Percentiles rank a stretch among this genome's conserved stretches.
Evolutionary conservation across 1,284 basidiomycete genomes (phyloP).

Genomic region (Puccinia coronata): DNA sequence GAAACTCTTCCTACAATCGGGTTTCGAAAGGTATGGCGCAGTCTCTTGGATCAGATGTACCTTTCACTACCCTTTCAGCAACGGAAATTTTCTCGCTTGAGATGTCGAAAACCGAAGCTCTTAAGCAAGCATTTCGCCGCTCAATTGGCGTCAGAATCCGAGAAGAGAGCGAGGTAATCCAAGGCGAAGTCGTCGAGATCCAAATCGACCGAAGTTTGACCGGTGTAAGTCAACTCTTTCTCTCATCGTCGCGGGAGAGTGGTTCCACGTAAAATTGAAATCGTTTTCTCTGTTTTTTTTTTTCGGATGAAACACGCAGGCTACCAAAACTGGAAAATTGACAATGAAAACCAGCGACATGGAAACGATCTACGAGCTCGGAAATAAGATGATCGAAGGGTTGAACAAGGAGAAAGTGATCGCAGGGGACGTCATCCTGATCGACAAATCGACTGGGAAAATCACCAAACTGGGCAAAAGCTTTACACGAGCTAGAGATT

Average conservation of each 20-base stretch:
- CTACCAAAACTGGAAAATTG: constrained; percentile 95
- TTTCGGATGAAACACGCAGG: too few relatives aligned
- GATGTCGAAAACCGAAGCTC: constrained; percentile 97
- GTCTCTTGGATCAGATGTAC: constrained; percentile 86
- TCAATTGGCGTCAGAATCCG: constrained; percentile 96
- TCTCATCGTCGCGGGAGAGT: constrained; percentile 1
- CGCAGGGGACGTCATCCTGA: constrained; percentile 91
- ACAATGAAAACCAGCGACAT: constrained; percentile 99
- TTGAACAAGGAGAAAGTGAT: constrained; percentile 94
- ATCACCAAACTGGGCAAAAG: constrained; percentile 93
- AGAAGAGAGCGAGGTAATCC: constrained; percentile 95
- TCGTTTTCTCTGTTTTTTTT: neutral
- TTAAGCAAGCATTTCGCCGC: constrained; percentile 91
- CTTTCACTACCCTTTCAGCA: constrained; percentile 94
- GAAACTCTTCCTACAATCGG: too few relatives aligned
- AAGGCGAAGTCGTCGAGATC: constrained; percentile 97
- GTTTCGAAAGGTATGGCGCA: constrained; percentile 86
- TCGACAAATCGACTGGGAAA: constrained; percentile 95
- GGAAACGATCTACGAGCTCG: constrained; percentile 99
- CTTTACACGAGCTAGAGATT: constrained; percentile 93
- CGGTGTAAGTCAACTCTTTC: constrained; percentile 61
- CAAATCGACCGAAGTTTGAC: constrained; percentile 96
- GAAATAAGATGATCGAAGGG: constrained; percentile 98
- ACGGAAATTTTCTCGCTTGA: constrained; percentile 93
- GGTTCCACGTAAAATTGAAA: neutral